These are phyloP conservation scores for Tolypocladium amazonense DNA, from an alignment of 2,329 filamentous ascomycete species.

Conservation along the genomic window DNA sequence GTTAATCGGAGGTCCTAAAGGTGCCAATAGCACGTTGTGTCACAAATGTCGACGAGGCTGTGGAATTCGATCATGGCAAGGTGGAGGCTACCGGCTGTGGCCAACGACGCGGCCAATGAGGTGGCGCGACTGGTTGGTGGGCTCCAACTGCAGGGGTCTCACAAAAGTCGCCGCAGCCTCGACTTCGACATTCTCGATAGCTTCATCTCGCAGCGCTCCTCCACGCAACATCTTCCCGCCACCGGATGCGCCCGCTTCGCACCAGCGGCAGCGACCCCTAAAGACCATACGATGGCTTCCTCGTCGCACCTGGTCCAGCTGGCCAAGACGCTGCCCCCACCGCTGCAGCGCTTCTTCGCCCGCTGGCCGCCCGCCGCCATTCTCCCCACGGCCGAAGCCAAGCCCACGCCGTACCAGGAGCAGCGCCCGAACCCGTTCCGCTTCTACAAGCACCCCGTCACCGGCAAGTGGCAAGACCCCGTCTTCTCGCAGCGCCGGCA, in stretches of 20 bases:
- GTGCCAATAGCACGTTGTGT: no score
- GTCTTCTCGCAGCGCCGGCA: constrained; percentile 76
- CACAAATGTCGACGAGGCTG: no score
- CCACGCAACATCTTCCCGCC: neutral
- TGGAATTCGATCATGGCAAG: no score
- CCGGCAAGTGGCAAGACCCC: constrained; percentile 75
- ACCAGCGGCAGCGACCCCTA: constrained; percentile 8
- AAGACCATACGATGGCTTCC: constrained; percentile 20
- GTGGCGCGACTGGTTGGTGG: neutral
- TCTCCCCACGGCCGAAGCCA: constrained; percentile 26
- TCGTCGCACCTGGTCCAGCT: constrained; percentile 39
- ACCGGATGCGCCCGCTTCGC: constrained; percentile 1
- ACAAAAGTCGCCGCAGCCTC: constrained; percentile 7
- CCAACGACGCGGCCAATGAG: constrained; percentile 3
- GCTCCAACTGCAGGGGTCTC: neutral
- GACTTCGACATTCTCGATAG: neutral
- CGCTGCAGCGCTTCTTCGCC: constrained; percentile 77
- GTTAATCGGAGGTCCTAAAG: no score
- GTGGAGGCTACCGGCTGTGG: no score
- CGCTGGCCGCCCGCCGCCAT: constrained; percentile 70
- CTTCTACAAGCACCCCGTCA: constrained; percentile 65
- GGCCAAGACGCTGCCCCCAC: constrained; percentile 63
- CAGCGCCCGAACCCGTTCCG: constrained; percentile 69
- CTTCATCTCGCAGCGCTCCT: neutral
- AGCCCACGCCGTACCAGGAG: constrained; percentile 39